phyloP scores from a whole-genome alignment of 2,329 filamentous ascomycete genomes.

The Penicillium sp. region DNA sequence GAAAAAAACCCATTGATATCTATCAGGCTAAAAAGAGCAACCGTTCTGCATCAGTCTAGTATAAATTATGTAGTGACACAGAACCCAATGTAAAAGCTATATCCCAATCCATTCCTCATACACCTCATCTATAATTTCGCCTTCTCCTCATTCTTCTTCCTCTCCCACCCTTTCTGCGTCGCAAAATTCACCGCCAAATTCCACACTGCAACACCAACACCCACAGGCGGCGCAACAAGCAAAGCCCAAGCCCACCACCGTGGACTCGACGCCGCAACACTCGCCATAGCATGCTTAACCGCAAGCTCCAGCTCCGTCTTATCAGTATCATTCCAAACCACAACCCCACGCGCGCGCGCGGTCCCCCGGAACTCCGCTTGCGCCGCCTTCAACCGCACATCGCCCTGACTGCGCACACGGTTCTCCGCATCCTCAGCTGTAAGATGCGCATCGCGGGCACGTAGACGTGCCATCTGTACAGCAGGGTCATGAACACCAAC shows the following conservation, averaged over 20 bases:
- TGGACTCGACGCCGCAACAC: conserved; percentile 64
- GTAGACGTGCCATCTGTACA: conserved; percentile 78
- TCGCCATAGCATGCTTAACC: conserved; percentile 64
- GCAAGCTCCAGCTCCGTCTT: conserved; percentile 67
- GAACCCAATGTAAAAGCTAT: neutral
- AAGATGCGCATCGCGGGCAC: conserved; percentile 73
- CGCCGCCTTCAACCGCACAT: conserved; percentile 79
- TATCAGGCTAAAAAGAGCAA: neutral
- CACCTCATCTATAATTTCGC: conserved; percentile 48
- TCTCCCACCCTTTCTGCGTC: conserved; percentile 70
- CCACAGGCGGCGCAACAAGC: conserved; percentile 71
- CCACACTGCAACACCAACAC: conserved; percentile 66
- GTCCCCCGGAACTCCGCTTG: conserved; percentile 63
- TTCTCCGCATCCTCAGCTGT: conserved; percentile 84
- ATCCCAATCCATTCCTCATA: neutral
- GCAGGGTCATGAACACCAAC: conserved; percentile 78
- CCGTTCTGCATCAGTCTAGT: neutral
- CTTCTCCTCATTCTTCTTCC: conserved; percentile 58
- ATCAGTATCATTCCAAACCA: conserved; percentile 87
- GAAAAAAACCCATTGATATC: neutral
- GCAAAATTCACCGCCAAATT: conserved; percentile 69
- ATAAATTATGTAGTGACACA: neutral
- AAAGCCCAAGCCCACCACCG: conserved; percentile 79
- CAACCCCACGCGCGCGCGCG: conserved; percentile 64
- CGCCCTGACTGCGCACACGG: conserved; percentile 80